Evolutionary conservation across 805 yeast genomes (phyloP), one percentile per base, ranked within the genome.

Genomic region (Candida ipomoeae): DNA sequence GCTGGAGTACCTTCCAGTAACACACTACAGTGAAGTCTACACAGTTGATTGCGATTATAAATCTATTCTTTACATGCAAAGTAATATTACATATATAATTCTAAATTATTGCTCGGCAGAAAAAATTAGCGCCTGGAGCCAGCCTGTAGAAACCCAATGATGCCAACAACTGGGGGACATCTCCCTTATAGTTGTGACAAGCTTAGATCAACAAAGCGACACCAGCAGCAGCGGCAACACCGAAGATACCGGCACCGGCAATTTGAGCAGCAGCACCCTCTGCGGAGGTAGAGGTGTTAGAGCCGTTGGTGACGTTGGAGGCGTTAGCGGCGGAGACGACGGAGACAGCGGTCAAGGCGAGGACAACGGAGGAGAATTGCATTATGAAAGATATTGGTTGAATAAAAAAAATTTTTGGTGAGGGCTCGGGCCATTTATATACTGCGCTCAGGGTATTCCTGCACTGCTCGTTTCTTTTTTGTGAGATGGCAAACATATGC

Each of bases 151-250:
- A 15, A 42, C 45, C 29, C 45, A 42, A 23, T 20, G 45, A 42
- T 42, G 45, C 18, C 23, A 40, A n/a, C 31, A 26, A 26, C 29
- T 26, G 15, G 37, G 36, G 44, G 44, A 34, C 45, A 42, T 23
- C 45, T 33, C 45, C 34, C 45, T 36, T 40, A n/a, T 23, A 29
- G 11, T 38, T 21, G 29, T 26, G 47, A 44, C 52, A 32, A 52
- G 50, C 49, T 67, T 68, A 69, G 62, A 69, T 63, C 62, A 69
- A 68, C 62, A 69, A 67, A 63, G 74, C 74, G 56, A 66, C 68
- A 60, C 65, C 67, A 45, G 66, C 67, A 44, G 67, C 67, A 47
- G 63, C 67, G 37, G 54, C 64, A 35, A 61, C 66, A 54, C 64
- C 67, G 52, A 60, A 55, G 40, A 61, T 51, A 60, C 62, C 63